phyloP scores from a whole-genome alignment of 2,329 filamentous ascomycete genomes.

The Aspergillus awamori region DNA sequence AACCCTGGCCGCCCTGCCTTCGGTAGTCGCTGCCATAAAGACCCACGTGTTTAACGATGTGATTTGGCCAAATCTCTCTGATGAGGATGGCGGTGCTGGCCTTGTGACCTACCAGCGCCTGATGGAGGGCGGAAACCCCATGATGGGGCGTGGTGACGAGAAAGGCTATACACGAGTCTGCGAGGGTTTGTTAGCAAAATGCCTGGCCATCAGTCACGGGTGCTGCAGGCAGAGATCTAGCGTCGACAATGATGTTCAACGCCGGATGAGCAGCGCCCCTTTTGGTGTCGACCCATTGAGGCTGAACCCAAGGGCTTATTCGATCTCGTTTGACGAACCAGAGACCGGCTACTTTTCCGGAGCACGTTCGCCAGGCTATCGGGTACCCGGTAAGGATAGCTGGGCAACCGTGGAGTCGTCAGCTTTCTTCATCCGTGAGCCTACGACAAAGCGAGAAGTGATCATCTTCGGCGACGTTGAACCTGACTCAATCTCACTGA shows the following conservation, averaged over 20 bases:
- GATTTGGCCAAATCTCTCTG: conserved; percentile 95
- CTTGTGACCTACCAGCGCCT: conserved; percentile 88
- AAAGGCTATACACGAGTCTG: conserved; percentile 86
- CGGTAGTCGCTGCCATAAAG: conserved; percentile 90
- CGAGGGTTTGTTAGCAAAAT: conserved; percentile 85
- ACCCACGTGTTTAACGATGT: conserved; percentile 95
- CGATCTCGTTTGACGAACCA: conserved; percentile 26
- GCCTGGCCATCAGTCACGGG: conserved; percentile 86
- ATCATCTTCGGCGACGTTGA: conserved; percentile 96
- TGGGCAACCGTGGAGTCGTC: conserved; percentile 67
- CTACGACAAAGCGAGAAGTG: conserved; percentile 71
- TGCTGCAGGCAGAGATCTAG: conserved; percentile 75
- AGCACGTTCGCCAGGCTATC: conserved; percentile 30
- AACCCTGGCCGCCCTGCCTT: conserved; percentile 79
- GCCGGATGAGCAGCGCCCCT: conserved; percentile 56
- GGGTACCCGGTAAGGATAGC: conserved; percentile 12
- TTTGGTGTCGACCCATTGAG: conserved; percentile 53
- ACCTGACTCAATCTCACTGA: conserved; percentile 80
- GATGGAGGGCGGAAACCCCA: conserved; percentile 83
- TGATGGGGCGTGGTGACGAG: conserved; percentile 76
- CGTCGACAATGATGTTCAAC: conserved; percentile 53
- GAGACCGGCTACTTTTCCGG: conserved; percentile 29
- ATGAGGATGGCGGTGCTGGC: conserved; percentile 93
- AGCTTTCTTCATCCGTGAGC: conserved; percentile 87
- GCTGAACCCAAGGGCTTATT: conserved; percentile 44